Conservation (phyloP, 805 yeast species). For the Huiozyma naganishii region DNA sequence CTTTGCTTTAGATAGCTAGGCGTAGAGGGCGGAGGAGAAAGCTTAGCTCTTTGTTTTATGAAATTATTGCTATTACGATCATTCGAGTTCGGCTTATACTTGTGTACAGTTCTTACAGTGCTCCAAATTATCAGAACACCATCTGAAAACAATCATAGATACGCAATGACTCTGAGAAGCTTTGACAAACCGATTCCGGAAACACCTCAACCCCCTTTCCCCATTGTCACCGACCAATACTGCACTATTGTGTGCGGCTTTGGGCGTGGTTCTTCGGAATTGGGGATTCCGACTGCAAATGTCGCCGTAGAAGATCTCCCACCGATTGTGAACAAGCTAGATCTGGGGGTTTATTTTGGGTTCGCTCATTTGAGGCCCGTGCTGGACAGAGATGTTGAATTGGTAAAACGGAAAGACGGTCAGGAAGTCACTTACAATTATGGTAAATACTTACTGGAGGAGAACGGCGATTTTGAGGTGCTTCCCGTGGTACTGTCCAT, state of each 20-base stretch:
- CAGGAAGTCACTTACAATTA: constrained; percentile 45
- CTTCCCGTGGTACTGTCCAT: constrained; percentile 90
- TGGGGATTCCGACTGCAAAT: constrained; percentile 95
- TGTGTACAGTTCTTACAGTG: too few relatives aligned
- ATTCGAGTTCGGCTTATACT: too few relatives aligned
- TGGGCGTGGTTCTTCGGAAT: constrained; percentile 89
- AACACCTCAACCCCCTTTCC: constrained; percentile 36
- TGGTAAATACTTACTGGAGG: constrained; percentile 38
- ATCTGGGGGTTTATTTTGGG: constrained; percentile 88
- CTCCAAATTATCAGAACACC: neutral
- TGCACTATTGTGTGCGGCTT: constrained; percentile 65
- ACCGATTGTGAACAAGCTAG: constrained; percentile 30
- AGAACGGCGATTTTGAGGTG: constrained; percentile 31
- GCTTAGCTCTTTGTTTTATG: too few relatives aligned
- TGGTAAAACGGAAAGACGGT: constrained; percentile 29
- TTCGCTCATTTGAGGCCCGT: constrained; percentile 36
- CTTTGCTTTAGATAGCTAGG: too few relatives aligned
- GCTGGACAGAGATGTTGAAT: constrained; percentile 9
- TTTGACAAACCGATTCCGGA: constrained; percentile 30
- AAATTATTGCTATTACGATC: too few relatives aligned
- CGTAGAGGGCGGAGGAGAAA: too few relatives aligned
- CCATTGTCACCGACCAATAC: constrained; percentile 32
- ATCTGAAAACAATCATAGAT: neutral
- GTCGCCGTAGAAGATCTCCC: constrained; percentile 49
- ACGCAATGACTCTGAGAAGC: constrained; percentile 9